A percentile compares a stretch with the other conserved stretches of the same genome.
Evolutionary conservation across 228 moss, liverwort and hornwort genomes (phyloP).

Genomic region (Sphagnum fallax): DNA sequence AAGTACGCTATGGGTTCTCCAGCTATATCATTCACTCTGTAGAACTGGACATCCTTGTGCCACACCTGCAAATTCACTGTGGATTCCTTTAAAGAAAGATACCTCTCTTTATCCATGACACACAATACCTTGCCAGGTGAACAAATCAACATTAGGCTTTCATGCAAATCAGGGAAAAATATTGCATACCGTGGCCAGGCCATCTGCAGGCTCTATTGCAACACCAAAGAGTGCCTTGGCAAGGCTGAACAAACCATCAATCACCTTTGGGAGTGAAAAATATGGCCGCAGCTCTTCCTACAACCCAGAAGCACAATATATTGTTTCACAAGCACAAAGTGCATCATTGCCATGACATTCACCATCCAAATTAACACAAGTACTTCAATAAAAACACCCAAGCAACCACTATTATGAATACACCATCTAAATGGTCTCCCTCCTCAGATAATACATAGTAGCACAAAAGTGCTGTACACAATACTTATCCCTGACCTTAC

Average conservation of each 20-base stretch:
- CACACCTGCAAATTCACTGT: conserved; percentile 17
- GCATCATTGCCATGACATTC: no score
- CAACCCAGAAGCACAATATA: not conserved
- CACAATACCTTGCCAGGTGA: no score
- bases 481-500: no score
- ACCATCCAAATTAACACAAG: no score
- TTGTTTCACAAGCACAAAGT: no score
- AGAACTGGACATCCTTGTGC: conserved; percentile 51
- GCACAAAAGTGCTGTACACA: no score
- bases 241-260: conserved; percentile 37
- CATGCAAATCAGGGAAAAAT: not conserved
- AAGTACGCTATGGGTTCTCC: conserved; percentile 50
- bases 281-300: conserved; percentile 50
- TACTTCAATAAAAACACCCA: no score
- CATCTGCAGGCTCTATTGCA: conserved; percentile 43
- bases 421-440: no score
- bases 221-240: conserved; percentile 48
- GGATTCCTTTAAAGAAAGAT: not conserved
- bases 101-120: not conserved
- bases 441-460: no score
- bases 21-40: conserved; percentile 38
- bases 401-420: no score
- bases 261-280: conserved; percentile 47
- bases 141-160: no score
- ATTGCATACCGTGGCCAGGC: conserved; percentile 31